Base-by-base conservation (phyloP, 805 yeast genomes). In the Citeromyces matritensis region DNA sequence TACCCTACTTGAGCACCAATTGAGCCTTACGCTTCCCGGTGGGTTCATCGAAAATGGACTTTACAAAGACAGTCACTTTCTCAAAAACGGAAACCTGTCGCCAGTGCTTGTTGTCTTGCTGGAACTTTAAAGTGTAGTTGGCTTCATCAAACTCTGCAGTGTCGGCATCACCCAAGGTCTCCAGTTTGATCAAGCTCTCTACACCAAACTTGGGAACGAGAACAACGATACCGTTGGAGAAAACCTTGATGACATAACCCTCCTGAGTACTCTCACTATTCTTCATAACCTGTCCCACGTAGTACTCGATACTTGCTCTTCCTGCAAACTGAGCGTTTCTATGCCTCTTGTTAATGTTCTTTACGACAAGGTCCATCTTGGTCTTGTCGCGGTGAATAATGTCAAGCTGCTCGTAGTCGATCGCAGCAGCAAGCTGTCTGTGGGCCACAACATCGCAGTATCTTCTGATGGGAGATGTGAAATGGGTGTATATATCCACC, bases 271-370 rank as follows among this genome's bases (percentile, higher is more conserved):
- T 61, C 46, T 82, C 85, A 43, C 75, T 76, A 48, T 75, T 76
- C 51, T 83, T 81, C 81, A 91, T 80, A 27, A 88, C 95, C 58
- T 91, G 97, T 6, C 99, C 99, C 31, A 91, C 98, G 47, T 83
- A 91, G 57, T 91, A 91, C 52, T 91, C 98, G 38, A 91, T 83
- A 49, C 94, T 81, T 13, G 98, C 96, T 49, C 99, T 70, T 25
- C 98, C 99, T 2, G 99, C 99, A 62, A 88, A 82, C 57, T 91
- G 99, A 0, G 98, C 98, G 50, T 91, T 91, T 55, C 98, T 73
- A 53, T 91, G 99, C 42, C 95, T 77, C 43, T 68, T 75, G 60
- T 91, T 91, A 48, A 91, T 86, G 49, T 91, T 91, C 42, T 73
- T 73, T 44, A 86, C 85, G 36, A 91, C 74, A 39, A 73, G 51